phyloP scores from a whole-genome alignment of 2,329 filamentous ascomycete species.

The Juglanconis juglandina region DNA sequence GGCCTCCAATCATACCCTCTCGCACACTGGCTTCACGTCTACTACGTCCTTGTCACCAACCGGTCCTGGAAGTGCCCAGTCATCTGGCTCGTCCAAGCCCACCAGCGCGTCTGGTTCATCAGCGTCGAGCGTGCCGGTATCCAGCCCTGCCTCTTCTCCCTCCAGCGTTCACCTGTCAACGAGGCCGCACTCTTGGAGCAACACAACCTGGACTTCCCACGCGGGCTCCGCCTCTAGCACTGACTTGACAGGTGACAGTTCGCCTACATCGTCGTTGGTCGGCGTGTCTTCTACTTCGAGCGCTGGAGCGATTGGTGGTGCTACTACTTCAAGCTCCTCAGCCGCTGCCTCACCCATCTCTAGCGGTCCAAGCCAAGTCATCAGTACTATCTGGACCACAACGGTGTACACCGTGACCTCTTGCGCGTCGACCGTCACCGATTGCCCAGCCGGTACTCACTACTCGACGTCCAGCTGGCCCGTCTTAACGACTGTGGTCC shows the following conservation, averaged over 20 bases:
- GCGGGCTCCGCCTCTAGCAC: background rate
- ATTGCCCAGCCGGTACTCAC: constrained; percentile 36
- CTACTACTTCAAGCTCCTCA: background rate
- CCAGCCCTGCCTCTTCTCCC: background rate
- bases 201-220: constrained; percentile 9
- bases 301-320: no score
- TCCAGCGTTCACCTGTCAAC: constrained; percentile 3
- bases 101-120: background rate
- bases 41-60: background rate
- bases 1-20: background rate
- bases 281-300: background rate
- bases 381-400: constrained; percentile 31
- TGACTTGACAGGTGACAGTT: background rate
- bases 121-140: background rate
- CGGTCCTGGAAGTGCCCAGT: background rate
- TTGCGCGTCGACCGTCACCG: constrained; percentile 29
- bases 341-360: background rate
- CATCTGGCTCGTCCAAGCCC: background rate
- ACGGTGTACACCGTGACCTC: constrained; percentile 31
- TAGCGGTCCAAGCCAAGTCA: background rate
- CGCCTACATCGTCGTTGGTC: background rate
- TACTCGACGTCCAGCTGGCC: background rate
- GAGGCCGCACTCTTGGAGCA: constrained; percentile 1
- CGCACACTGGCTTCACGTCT: background rate
- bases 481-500: background rate